Base-by-base conservation (phyloP, 768 basidiomycete species). In the Filobasidium wieringae region DNA sequence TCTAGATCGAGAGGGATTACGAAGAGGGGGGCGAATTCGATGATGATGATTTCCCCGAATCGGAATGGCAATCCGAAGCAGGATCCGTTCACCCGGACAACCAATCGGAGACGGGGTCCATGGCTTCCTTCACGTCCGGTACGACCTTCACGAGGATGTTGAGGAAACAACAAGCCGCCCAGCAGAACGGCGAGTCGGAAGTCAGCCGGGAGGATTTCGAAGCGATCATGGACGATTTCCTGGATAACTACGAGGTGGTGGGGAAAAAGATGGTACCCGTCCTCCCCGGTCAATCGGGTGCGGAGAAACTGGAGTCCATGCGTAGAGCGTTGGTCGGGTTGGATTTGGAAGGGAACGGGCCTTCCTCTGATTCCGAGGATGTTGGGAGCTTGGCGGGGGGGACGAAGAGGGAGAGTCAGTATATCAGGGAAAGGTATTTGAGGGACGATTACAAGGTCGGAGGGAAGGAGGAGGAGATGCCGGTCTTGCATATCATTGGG, bases 161-260 rank as follows among this genome's bases (percentile, higher is more conserved):
- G 60, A 63, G 27, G 34, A 58, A 9, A 33, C 63, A 30, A 32
- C 55, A 60, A 2, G 53, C 52, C 11, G 57, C 64, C 43, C 40
- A 61, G 53, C 43, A 57, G 7, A 58, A 45, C 33, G 60, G 22
- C 24, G 62, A 22, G 24, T 62, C 66, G 31, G 60, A 68, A 52
- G 47, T 73, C 19, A 67, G 86, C 11, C 81, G 91, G 36, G 85
- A 85, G 62, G 93, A 96, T 71, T 95, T 97, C 73, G 82, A 86
- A 36, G 78, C 79, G 2, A 88, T 96, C 79, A 83, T 99, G 77
- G 83, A 92, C 70, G 88, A 95, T 69, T 99, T 99, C 72, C 77
- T 97, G 59, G 82, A 86, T 45, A 85, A 88, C 64, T 96, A 86
- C 68, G 92, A 97, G 68, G 80, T 95, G 29, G 90, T 91, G 27